phyloP scores from a whole-genome alignment of 2,329 filamentous ascomycete genomes.

The Ramichloridium luteum region DNA sequence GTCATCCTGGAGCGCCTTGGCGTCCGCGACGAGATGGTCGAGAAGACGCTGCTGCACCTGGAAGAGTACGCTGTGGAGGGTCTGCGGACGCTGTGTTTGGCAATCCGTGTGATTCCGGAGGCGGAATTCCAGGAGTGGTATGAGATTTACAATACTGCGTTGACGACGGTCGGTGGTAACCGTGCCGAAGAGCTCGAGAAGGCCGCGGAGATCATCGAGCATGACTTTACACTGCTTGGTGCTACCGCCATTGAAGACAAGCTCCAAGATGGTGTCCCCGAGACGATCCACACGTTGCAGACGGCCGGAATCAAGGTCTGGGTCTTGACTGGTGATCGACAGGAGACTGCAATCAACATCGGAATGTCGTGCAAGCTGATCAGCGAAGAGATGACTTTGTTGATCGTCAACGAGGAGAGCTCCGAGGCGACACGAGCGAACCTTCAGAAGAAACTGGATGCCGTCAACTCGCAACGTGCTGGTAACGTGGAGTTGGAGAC shows the following conservation, averaged over 20 bases:
- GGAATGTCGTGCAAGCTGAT: constrained; percentile 99
- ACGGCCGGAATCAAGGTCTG: constrained; percentile 97
- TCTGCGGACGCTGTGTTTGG: constrained; percentile 83
- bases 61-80: constrained; percentile 98
- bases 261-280: constrained; percentile 90
- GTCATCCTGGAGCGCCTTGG: constrained; percentile 88
- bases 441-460: constrained; percentile 83
- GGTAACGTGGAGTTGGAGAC: constrained; percentile 70
- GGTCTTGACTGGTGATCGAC: constrained; percentile 93
- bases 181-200: constrained; percentile 93
- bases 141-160: constrained; percentile 72
- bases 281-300: constrained; percentile 95
- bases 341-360: constrained; percentile 98
- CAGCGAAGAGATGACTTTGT: constrained; percentile 94
- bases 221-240: constrained; percentile 78
- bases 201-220: constrained; percentile 88
- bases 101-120: constrained; percentile 86
- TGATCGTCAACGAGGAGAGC: constrained; percentile 89
- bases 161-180: constrained; percentile 83
- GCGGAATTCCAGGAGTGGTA: constrained; percentile 81
- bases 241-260: constrained; percentile 96
- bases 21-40: constrained; percentile 66
- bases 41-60: constrained; percentile 84
- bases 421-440: constrained; percentile 72
- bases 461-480: constrained; percentile 71